Evolutionary conservation across 2,329 filamentous ascomycete genomes (phyloP).

Genomic region (Colletotrichum siamense): DNA sequence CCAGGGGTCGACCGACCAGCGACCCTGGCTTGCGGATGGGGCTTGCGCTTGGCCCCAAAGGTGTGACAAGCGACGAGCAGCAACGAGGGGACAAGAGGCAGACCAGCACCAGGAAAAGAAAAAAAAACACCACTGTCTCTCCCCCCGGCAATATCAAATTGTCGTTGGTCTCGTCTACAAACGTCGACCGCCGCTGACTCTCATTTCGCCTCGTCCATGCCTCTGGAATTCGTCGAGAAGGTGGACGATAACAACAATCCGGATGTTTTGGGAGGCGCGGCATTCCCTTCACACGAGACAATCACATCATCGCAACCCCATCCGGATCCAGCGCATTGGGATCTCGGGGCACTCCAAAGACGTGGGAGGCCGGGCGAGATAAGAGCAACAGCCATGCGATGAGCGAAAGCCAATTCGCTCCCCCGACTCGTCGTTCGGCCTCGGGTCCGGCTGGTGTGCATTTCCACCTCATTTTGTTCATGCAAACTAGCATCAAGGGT

Average conservation of each 20-base stretch:
- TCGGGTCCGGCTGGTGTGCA: conserved; percentile 16
- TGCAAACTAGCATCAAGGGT: conserved; percentile 25
- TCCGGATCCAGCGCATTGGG: conserved; percentile 19
- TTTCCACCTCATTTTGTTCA: conserved; percentile 23
- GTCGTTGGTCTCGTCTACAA: not conserved
- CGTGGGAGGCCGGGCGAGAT: not conserved
- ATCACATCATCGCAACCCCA: conserved; percentile 18
- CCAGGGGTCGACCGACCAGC: conserved; percentile 7
- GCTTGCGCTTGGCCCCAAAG: conserved; percentile 16
- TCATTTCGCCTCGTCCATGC: not conserved
- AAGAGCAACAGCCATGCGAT: not conserved
- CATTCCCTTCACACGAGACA: conserved; percentile 20
- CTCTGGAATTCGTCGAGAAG: conserved; percentile 4
- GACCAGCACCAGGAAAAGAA: not conserved
- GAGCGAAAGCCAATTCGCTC: conserved; percentile 12
- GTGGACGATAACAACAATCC: not conserved
- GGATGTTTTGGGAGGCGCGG: not conserved
- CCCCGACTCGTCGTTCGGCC: conserved; percentile 8
- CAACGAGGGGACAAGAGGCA: not conserved
- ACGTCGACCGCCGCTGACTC: not conserved
- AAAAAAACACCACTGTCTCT: not conserved
- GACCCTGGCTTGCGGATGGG: conserved; percentile 14
- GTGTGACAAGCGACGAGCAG: conserved; percentile 8
- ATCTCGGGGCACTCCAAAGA: not conserved
- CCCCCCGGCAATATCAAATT: conserved; percentile 1